Evolutionary conservation across 2,329 filamentous ascomycete genomes (phyloP).

Genomic region (Tolypocladium pustulatum): DNA sequence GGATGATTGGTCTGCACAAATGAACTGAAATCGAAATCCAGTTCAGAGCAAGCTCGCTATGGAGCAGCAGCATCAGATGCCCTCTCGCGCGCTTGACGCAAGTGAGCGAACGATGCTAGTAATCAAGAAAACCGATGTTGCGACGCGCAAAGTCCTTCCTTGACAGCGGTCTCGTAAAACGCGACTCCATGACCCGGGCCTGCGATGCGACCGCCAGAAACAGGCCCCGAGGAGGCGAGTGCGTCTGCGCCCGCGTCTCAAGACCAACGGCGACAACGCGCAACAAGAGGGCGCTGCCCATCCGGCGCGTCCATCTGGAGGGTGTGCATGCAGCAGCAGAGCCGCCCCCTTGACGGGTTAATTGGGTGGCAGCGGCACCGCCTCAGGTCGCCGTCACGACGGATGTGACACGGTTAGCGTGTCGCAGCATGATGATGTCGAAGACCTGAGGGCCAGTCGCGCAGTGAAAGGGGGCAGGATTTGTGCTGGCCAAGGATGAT

Average conservation of each 20-base stretch:
- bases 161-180: background rate
- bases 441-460: background rate
- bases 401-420: background rate
- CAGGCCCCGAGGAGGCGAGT: background rate
- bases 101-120: background rate
- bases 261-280: background rate
- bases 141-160: background rate
- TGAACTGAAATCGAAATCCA: background rate
- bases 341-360: background rate
- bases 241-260: background rate
- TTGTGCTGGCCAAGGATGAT: background rate
- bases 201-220: background rate
- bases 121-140: background rate
- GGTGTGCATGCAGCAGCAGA: background rate
- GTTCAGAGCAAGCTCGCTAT: background rate
- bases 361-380: background rate
- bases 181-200: background rate
- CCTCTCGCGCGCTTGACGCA: background rate
- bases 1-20: background rate
- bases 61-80: background rate
- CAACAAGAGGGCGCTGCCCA: background rate
- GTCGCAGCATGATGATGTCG: background rate
- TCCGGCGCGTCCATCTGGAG: background rate
- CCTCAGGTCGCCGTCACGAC: background rate
- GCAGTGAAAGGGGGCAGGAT: background rate